Conservation (phyloP, 2,329 filamentous ascomycete species). For the Sarocladium oryzae region DNA sequence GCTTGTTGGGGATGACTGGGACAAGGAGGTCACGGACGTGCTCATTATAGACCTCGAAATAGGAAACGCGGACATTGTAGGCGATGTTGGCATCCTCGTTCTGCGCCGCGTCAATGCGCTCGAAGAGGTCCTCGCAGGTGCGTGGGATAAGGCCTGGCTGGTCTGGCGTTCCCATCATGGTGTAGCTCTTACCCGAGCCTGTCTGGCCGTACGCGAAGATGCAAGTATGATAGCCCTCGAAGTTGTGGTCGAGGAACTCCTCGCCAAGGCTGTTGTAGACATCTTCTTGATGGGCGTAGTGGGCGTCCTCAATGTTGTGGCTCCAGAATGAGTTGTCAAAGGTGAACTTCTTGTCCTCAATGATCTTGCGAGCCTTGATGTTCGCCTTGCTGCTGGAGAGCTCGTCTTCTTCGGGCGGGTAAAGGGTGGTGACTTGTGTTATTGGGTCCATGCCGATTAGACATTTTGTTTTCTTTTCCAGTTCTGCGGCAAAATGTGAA, state of each 20-base stretch:
- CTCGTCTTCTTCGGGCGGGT: constrained; percentile 55
- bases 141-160: constrained; percentile 88
- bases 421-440: constrained; percentile 77
- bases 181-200: constrained; percentile 95
- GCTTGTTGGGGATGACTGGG: constrained; percentile 60
- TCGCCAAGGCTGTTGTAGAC: constrained; percentile 92
- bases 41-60: constrained; percentile 99
- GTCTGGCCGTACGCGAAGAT: constrained; percentile 99
- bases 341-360: constrained; percentile 86
- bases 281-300: constrained; percentile 89
- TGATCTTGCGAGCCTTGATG: constrained; percentile 59
- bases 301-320: constrained; percentile 67
- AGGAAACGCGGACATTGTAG: constrained; percentile 95
- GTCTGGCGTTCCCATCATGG: constrained; percentile 87
- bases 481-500: constrained; percentile 50
- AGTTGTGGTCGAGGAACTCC: constrained; percentile 98
- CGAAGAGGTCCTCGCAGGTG: constrained; percentile 92
- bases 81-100: constrained; percentile 85
- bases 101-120: constrained; percentile 73
- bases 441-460: constrained; percentile 86
- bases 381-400: constrained; percentile 45
- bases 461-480: constrained; percentile 73
- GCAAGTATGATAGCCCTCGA: constrained; percentile 97
- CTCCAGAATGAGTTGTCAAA: constrained; percentile 99
- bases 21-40: constrained; percentile 92